phyloP scores from a whole-genome alignment of 192 early-diverging fungal species.

The Pilaira anomala region DNA sequence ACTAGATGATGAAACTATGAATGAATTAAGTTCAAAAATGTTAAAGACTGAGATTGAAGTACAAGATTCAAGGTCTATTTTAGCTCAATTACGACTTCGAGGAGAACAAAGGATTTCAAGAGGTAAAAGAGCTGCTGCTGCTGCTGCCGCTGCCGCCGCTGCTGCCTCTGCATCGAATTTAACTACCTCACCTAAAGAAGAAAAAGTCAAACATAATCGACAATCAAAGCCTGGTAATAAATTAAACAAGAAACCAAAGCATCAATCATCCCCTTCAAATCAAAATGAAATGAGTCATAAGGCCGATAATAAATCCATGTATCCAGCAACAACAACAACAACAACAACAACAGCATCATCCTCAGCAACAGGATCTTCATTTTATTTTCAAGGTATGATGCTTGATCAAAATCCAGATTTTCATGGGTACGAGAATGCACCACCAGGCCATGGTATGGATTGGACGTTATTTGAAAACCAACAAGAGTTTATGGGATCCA shows the following conservation, averaged over 20 bases:
- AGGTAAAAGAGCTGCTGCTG: constrained; percentile 23
- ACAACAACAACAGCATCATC: no score
- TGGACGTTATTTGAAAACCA: constrained; percentile 3
- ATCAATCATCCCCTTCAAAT: no score
- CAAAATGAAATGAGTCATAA: no score
- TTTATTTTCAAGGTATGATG: constrained; percentile 17
- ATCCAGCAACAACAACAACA: no score
- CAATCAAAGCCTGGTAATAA: no score
- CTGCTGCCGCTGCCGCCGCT: background rate
- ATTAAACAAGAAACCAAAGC: no score
- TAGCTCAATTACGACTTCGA: constrained; percentile 32
- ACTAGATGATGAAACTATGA: no score
- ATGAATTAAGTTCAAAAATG: background rate
- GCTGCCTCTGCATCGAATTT: background rate
- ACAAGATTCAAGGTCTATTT: constrained; percentile 34
- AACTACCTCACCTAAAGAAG: background rate
- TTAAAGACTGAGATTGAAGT: constrained; percentile 33
- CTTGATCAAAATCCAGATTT: constrained; percentile 1
- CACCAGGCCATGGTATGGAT: constrained; percentile 8
- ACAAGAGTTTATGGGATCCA: no score
- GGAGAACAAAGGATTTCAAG: constrained; percentile 32
- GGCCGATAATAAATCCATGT: no score
- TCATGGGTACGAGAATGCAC: background rate
- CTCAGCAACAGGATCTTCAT: no score
- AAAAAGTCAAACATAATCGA: background rate